Evolutionary conservation across 257 asterid genomes (phyloP), one percentile per base, ranked within the genome.

Genomic region (Gardenia jasminoides): DNA sequence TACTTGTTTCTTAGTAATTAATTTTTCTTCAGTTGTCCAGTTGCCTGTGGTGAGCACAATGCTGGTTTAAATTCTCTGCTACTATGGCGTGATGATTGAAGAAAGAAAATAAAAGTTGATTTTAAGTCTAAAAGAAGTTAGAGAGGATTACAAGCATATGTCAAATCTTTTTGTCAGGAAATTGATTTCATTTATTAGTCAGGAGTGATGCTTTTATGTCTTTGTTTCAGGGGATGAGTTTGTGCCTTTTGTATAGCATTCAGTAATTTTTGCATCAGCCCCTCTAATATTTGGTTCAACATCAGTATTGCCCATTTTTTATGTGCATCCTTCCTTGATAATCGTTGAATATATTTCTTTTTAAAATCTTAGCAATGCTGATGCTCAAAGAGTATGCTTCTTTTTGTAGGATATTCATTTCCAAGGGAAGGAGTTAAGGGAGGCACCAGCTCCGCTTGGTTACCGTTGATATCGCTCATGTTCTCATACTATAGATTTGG

Each of bases 401-500:
- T 36, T 19, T 58, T 39, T 80, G 87, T 96, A 94, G 99, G 99
- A 94, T 78, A 84, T 94, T 74, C 98, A 91, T 87, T 89, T 77
- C 79, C 93, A 89, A 78, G 99, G 99, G 43, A 94, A 94, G 87
- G 89, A 91, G 72, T 71, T 94, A 77, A 90, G 89, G 79, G 94
- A 88, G 33, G 88, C 97, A 66, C 89, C 97, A 24, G 99, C 99
- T 69, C 99, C 99, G 33, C 13, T 91, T 43, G 89, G 93, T 77
- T 94, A 94, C 81, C 98, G 86, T 50, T 94, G 75, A 85, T 62
- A 65, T 50, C 44, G 10, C 7, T 61, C 17, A 44, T 36, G 12
- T 28, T n/a, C 28, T 56, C 68, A 0, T n/a, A 7, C 30, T 0
- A 33, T 6, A 28, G 43, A 17, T 7, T 24, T 48, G 56, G 56